These are phyloP conservation scores for Coriaria nepalensis DNA, from an alignment of 306 rosid species.

Conservation along the genomic window DNA sequence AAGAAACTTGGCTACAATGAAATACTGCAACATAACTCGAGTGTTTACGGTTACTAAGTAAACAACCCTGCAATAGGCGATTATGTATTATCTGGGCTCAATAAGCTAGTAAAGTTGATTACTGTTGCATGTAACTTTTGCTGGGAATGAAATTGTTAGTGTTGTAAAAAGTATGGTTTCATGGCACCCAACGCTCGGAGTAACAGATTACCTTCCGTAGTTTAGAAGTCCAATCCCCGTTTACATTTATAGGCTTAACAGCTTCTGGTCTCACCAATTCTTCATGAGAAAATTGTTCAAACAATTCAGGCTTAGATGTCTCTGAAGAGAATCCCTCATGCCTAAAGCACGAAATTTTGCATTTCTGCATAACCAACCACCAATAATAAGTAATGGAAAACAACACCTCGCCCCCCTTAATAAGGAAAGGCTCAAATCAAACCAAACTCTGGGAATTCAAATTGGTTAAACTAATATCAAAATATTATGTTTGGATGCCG, in stretches of 20 bases:
- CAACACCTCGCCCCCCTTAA: neutral
- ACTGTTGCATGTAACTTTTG: no score
- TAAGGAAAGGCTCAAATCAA: neutral
- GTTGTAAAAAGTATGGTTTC: neutral
- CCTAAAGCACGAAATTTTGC: slow-evolving; percentile 68
- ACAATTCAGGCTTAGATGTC: slow-evolving; percentile 31
- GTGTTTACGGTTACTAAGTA: no score
- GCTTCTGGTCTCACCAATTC: slow-evolving; percentile 20
- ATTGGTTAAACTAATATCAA: no score
- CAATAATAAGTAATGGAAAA: slow-evolving; percentile 1
- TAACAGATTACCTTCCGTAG: slow-evolving; percentile 34
- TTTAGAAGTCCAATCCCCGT: slow-evolving; percentile 27
- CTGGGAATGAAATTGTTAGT: no score
- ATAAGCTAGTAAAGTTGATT: no score
- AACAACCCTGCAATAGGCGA: no score
- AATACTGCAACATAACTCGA: no score
- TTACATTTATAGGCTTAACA: slow-evolving; percentile 20
- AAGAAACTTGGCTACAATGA: no score
- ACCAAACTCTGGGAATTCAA: no score
- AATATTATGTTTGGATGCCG: no score
- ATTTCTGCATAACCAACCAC: slow-evolving; percentile 38
- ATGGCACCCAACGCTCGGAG: slow-evolving; percentile 1
- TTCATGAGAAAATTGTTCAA: slow-evolving; percentile 19
- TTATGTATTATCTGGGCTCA: no score
- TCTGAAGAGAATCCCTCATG: slow-evolving; percentile 47